Evolutionary conservation across 2,329 filamentous ascomycete genomes (phyloP), one percentile per base, ranked within the genome.

Genomic region (Elsinoe ampelina): DNA sequence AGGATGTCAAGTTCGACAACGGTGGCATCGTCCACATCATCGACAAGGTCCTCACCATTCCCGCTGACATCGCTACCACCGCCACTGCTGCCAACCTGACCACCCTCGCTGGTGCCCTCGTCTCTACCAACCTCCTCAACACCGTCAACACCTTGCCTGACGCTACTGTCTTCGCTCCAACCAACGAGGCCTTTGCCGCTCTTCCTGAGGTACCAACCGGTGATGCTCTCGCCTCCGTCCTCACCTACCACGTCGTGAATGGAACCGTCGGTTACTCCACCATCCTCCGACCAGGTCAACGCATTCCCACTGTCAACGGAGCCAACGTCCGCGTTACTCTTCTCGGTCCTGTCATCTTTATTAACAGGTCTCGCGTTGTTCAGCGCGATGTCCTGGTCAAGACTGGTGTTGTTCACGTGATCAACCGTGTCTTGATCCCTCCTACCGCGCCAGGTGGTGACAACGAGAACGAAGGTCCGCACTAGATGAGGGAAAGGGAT

Each of bases 141-240:
- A 68, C 72, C n/a, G 65, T 83, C 36, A 68, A 75, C 59, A 62
- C 60, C 11, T 64, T 70, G 5, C 63, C 65, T 17, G 74, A 82
- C 63, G 61, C 86, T 36, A 87, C 84, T 55, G 74, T 87, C 59
- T 86, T 87, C 61, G 82, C 79, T 0, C 84, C 84, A 1, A 76
- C 72, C 64, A 82, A 85, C 65, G 71, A 71, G 1, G 82, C 82
- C 11, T 82, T 86, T 70, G 72, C 76, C 34, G 68, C 71, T 19
- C 65, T 82, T 8, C 66, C 68, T 22, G 74, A 75, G 57, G 66
- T 84, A 26, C 73, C 73, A 15, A 65, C 69, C 0, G 67, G 74
- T 3, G 68, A 80, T 10, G 48, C 48, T 39, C 72, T 86, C 1
- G 67, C 73, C 2, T 67, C 66, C 26, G 75, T 87, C 54, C 73